Evolutionary conservation across 306 rosid genomes (phyloP), one percentile per base, ranked within the genome.

Genomic region (Herpetospermum pedunculosum): DNA sequence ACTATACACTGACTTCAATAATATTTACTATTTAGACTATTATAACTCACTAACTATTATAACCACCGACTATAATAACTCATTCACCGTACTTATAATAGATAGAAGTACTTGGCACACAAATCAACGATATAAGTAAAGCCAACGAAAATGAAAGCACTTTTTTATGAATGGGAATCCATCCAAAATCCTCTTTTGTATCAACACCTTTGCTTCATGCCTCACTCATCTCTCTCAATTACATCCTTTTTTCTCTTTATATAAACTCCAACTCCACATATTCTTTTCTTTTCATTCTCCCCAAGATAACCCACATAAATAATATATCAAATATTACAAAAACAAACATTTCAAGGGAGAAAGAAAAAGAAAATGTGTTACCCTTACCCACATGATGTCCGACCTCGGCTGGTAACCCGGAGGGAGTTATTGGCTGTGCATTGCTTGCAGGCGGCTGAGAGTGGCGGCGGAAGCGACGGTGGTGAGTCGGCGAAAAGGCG

Each of bases 341-440:
- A 54, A 46, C 41, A 5, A 37, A 50, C 13, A 21, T 19, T 28
- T 44, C 16, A 7, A 47, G 25, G 23, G 28, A 28, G 44, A 65
- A 48, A 58, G n/a, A 34, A 77, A 40, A 53, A 59, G 52, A 21
- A 72, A 69, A 92, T 92, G 98, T 88, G 97, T 80, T 78, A 79
- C 1, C 38, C 80, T 80, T 78, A 79, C 1, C 38, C 80, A 81
- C 77, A 87, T 80, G 68, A 54, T 74, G 81, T 64, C 48, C 72
- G 62, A 43, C 53, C 15, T 23, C 47, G 30, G 15, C 82, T 38
- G 40, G 29, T 11, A 14, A 37, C 19, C n/a, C 50, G 23, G 11
- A 49, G n/a, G 30, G 76, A 72, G 29, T 3, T 60, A 32, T 60
- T 5, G 46, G 19, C 21, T 19, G n/a, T 34, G 13, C 47, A 34